Percentiles rank a stretch among this genome's conserved stretches.
Conservation (phyloP, 345 rosid species). For the Gynandropsis gynandra region DNA sequence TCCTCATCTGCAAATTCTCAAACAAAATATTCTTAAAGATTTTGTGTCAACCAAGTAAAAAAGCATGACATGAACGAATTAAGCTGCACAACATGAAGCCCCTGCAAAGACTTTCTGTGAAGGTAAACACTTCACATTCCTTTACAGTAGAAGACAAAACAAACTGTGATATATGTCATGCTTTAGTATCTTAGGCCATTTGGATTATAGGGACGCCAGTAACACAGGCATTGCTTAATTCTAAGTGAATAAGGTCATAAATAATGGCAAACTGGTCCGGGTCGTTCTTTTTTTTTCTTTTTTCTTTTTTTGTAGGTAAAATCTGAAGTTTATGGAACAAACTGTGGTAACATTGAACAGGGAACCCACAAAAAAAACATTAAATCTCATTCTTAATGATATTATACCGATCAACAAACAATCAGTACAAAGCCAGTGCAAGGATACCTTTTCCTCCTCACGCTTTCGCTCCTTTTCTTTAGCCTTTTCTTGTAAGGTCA, state of each 20-base stretch:
- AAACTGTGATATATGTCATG: no score
- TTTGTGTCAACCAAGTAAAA: not conserved
- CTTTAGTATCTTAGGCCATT: no score
- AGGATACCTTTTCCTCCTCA: conserved; percentile 86
- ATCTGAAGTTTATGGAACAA: not conserved
- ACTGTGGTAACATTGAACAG: not conserved
- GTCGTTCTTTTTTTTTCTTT: no score
- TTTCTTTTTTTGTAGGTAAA: no score
- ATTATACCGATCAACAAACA: no score
- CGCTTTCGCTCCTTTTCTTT: conserved; percentile 91
- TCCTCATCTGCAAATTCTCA: conserved; percentile 47
- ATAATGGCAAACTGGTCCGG: no score
- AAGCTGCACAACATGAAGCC: not conserved
- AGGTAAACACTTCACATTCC: no score
- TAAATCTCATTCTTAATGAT: not conserved
- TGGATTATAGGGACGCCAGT: no score
- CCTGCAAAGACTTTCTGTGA: not conserved
- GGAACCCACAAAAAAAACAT: not conserved
- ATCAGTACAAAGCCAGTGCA: no score
- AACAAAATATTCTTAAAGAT: conserved; percentile 4
- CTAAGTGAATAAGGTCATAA: no score
- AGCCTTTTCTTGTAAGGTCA: conserved; percentile 69
- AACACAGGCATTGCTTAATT: no score
- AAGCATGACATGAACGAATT: not conserved
- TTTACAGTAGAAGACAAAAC: no score